Conservation (phyloP, 192 early-diverging fungal genomes). For the Rhizophagus sp. region DNA sequence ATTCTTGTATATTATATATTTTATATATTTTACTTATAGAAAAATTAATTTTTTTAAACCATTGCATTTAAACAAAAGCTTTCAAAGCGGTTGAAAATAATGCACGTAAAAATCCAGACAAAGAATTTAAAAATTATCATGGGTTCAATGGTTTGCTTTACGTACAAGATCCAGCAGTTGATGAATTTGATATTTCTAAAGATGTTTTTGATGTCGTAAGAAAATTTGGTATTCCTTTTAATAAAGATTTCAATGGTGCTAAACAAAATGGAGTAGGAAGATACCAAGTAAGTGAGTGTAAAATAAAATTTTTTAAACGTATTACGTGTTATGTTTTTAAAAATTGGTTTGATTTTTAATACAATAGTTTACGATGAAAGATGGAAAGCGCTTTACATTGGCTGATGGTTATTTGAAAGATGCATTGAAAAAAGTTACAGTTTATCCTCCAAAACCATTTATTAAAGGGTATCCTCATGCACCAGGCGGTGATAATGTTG, state of each 20-base stretch:
- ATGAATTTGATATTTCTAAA: conserved; percentile 3
- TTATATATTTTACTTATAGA: too few species aligned
- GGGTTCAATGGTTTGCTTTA: conserved; percentile 1
- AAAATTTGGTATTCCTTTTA: neutral
- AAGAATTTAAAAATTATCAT: neutral
- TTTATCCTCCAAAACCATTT: neutral
- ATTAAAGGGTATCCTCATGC: neutral
- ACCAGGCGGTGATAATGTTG: neutral
- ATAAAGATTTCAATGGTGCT: too few species aligned
- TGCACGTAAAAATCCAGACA: conserved; percentile 8
- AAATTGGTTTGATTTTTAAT: conserved; percentile 4
- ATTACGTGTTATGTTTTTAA: neutral
- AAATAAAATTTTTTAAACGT: neutral
- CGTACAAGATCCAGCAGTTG: conserved; percentile 10
- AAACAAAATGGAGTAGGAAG: conserved; percentile 2
- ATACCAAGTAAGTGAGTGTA: neutral
- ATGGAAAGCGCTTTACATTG: too few species aligned
- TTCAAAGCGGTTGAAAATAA: conserved; percentile 12
- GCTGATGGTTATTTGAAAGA: too few species aligned
- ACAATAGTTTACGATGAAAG: conserved; percentile 9
- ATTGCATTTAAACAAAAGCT: conserved; percentile 14
- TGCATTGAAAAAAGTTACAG: too few species aligned
- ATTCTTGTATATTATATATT: neutral
- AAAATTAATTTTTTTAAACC: neutral
- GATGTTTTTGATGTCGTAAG: neutral